phyloP scores from a whole-genome alignment of 2,329 filamentous ascomycete species.

The Fusarium sp. region DNA sequence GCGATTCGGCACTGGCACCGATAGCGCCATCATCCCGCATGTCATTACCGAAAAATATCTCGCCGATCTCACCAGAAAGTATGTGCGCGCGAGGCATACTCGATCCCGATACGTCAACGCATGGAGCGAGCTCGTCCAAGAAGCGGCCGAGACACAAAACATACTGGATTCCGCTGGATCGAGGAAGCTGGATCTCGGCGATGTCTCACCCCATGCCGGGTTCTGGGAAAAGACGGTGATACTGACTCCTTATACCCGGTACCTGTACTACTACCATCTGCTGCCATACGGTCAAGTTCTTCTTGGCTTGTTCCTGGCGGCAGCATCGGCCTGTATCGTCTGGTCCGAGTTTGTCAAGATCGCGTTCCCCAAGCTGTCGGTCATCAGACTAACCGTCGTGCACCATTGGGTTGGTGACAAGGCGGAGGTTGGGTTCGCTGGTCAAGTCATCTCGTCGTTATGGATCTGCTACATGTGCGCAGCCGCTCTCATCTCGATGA shows the following conservation, averaged over 20 bases:
- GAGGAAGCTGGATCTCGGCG: conserved; percentile 81
- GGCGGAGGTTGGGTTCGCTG: conserved; percentile 84
- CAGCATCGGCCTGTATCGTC: conserved; percentile 85
- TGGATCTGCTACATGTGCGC: conserved; percentile 98
- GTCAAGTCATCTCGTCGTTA: conserved; percentile 83
- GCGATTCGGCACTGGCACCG: conserved; percentile 55
- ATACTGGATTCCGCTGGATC: conserved; percentile 87
- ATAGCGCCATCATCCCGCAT: conserved; percentile 70
- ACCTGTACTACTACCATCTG: conserved; percentile 79
- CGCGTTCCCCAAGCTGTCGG: conserved; percentile 80
- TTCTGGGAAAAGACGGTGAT: conserved; percentile 67
- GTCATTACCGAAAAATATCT: conserved; percentile 95
- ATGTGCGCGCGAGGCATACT: conserved; percentile 85
- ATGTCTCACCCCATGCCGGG: conserved; percentile 65
- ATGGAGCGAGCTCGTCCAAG: conserved; percentile 83
- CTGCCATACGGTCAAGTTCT: conserved; percentile 75
- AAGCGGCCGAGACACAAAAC: conserved; percentile 80
- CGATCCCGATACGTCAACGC: conserved; percentile 85
- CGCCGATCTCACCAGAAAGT: conserved; percentile 85
- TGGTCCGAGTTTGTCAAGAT: conserved; percentile 95
- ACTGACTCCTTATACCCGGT: conserved; percentile 84
- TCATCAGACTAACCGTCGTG: conserved; percentile 75
- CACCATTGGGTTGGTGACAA: conserved; percentile 78
- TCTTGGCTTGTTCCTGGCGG: conserved; percentile 74
- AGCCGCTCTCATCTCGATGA: conserved; percentile 87